Evolutionary conservation across 169 alveolate species (phyloP).

Genomic region (Eimeria praecox): DNA sequence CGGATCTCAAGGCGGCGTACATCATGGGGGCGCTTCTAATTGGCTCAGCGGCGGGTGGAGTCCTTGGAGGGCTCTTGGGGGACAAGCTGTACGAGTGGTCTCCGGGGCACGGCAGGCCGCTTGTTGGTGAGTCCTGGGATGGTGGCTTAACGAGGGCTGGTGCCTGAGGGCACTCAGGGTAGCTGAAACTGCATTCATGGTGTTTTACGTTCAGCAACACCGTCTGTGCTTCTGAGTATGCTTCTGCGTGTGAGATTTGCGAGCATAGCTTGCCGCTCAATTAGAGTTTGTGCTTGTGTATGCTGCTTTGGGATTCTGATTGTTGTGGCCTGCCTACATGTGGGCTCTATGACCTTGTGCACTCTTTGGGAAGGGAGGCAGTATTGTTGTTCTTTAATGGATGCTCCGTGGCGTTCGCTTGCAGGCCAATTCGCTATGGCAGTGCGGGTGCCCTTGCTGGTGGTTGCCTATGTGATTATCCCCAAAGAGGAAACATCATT

Average conservation of each 20-base stretch:
- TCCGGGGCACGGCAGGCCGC: conserved; percentile 92
- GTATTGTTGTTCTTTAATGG: neutral
- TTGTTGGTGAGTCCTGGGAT: conserved; percentile 87
- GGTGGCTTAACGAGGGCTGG: conserved; percentile 25
- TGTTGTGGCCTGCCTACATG: neutral
- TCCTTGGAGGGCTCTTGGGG: conserved; percentile 92
- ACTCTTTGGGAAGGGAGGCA: neutral
- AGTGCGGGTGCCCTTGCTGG: conserved; percentile 86
- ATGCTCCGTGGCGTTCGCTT: neutral
- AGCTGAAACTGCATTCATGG: neutral
- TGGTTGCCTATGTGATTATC: conserved; percentile 87
- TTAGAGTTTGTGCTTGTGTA: neutral
- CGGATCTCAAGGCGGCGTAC: conserved; percentile 92
- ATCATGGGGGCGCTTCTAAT: conserved; percentile 90
- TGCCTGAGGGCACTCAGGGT: neutral
- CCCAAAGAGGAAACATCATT: conserved; percentile 84
- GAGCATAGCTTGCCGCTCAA: neutral
- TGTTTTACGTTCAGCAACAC: neutral
- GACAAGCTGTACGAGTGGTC: conserved; percentile 90
- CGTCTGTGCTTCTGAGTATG: neutral
- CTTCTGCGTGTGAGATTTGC: neutral
- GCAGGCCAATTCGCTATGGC: conserved; percentile 87
- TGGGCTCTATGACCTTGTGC: neutral
- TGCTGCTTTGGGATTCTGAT: neutral
- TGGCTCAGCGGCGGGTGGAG: conserved; percentile 95